A percentile compares a stretch with the other conserved stretches of the same genome.
These are phyloP conservation scores for Suillus tomentosus DNA, from an alignment of 768 basidiomycete species.

Conservation along the genomic window DNA sequence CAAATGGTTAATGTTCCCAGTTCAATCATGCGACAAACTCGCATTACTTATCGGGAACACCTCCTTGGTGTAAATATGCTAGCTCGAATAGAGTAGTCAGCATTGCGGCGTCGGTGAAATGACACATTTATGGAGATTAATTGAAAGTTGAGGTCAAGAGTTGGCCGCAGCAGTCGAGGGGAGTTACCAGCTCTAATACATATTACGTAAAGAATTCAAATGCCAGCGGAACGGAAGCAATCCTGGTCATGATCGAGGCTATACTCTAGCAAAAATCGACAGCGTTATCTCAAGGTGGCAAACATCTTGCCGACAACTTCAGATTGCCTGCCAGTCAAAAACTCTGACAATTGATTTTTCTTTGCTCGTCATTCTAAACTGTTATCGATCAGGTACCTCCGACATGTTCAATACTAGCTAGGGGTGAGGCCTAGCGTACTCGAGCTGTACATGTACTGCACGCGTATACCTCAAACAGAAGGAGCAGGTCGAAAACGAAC, in stretches of 20 bases:
- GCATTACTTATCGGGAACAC: not conserved
- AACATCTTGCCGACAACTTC: no score
- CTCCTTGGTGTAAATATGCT: not conserved
- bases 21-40: not conserved
- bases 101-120: not conserved
- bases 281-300: no score
- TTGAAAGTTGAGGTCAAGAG: not conserved
- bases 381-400: no score
- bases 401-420: no score
- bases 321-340: no score
- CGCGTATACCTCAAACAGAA: not conserved
- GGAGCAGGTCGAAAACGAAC: not conserved
- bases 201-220: not conserved
- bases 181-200: not conserved
- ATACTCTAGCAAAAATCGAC: not conserved
- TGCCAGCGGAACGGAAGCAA: not conserved
- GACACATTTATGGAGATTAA: not conserved
- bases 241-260: no score
- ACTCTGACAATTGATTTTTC: no score
- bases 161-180: not conserved
- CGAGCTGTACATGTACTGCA: not conserved
- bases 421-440: not conserved
- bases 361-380: no score
- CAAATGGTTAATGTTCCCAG: not conserved
- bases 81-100: not conserved